Base-by-base conservation (phyloP, 176 grass and related monocot genomes). In the Urochloa ruziziensis region DNA sequence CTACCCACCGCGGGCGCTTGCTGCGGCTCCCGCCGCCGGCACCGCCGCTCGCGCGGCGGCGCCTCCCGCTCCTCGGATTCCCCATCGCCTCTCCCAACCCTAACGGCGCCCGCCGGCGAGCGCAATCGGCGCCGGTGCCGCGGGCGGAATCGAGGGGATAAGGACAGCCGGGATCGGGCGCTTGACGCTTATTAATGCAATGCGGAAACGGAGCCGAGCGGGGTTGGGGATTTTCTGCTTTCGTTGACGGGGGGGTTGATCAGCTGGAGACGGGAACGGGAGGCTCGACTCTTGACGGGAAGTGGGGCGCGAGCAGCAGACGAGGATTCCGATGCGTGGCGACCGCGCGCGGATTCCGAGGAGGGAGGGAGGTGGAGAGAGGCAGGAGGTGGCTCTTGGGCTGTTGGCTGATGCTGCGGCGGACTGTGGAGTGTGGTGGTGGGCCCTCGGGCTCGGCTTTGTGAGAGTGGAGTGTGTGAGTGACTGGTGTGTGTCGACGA, bases 1-100 rank as follows among this genome's bases (percentile, higher is more conserved):
- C 67, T 24, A 16, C 58, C 35, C 12, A 28, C 53, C 52, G 75
- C 60, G 3, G 87, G 24, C 77, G 87, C 62, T 81, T 84, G 15
- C 25, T 69, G 51, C 75, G 74, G 15, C 25, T 62, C 70, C 24
- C 5, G 19, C 1, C 53, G 4, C 47, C 53, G 3, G n/a, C 56
- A 40, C 14, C 10, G 0, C 39, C 53, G 54, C 40, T 32, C 9
- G 47, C 63, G 14, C 63, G 63, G 24, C 70, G 42, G 82, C 40
- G 33, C 61, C 53, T 70, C 60, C 10, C 24, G 37, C 24, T 25
- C 40, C 76, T 74, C 37, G 11, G 36, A 46, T 62, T 62, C 39
- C 77, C 82, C 77, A 81, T 85, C 27, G 10, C 37, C 60, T 0
- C 60, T 0, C 34, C 35, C 36, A 28, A 19, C 40, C 37, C 36